phyloP scores from a whole-genome alignment of 129 eudicot species.

The Tanacetum coccineum region DNA sequence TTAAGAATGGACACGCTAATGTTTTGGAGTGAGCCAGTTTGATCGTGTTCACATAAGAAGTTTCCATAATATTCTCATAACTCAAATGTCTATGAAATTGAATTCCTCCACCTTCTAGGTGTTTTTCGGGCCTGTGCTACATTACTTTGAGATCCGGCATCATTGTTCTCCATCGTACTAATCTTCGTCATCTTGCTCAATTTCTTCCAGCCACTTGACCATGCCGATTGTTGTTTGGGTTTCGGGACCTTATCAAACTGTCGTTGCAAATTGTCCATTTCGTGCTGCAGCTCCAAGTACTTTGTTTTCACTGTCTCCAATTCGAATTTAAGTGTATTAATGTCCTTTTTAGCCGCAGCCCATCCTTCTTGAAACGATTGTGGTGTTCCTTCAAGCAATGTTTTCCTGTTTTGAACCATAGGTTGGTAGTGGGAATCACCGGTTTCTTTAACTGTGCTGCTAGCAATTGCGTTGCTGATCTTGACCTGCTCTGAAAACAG shows the following conservation, averaged over 20 bases:
- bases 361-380: constrained; percentile 98
- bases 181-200: constrained; percentile 68
- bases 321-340: constrained; percentile 84
- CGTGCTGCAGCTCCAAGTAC: constrained; percentile 77
- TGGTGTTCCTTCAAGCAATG: constrained; percentile 90
- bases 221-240: constrained; percentile 69
- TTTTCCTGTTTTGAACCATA: constrained; percentile 65
- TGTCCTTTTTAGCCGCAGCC: constrained; percentile 91
- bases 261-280: constrained; percentile 77
- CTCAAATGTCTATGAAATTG: constrained; percentile 47
- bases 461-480: constrained; percentile 83
- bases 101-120: constrained; percentile 96
- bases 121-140: constrained; percentile 58
- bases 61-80: too few relatives aligned
- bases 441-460: constrained; percentile 53
- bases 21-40: too few relatives aligned
- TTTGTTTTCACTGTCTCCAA: constrained; percentile 72
- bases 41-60: too few relatives aligned
- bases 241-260: constrained; percentile 70
- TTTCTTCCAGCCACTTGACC: constrained; percentile 95
- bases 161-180: constrained; percentile 47
- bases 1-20: too few relatives aligned
- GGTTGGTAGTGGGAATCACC: constrained; percentile 78
- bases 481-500: constrained; percentile 94
- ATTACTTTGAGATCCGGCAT: constrained; percentile 39